Percentiles rank a stretch among this genome's conserved stretches.
Conservation (phyloP, 1,139 yeast species). For the Geotrichum phurueaensis region DNA sequence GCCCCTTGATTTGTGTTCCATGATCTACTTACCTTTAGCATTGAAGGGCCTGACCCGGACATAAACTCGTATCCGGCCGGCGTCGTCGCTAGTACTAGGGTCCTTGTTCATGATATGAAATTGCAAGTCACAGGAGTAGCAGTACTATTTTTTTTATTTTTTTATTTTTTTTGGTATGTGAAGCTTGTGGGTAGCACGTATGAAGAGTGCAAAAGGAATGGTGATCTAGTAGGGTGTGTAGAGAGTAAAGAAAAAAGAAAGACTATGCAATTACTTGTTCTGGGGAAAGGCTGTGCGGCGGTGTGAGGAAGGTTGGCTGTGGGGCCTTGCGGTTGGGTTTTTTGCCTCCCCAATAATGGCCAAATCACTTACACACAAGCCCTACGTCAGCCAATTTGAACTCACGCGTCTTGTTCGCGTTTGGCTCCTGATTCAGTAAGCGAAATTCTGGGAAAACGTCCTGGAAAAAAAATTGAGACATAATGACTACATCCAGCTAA, state of each 20-base stretch:
- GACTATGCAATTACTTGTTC: neutral
- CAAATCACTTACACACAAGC: neutral
- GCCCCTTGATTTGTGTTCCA: neutral
- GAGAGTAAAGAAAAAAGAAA: neutral
- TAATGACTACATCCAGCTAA: neutral
- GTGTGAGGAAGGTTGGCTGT: neutral
- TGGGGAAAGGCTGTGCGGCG: neutral
- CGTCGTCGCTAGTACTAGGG: neutral
- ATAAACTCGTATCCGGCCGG: slow-evolving; percentile 11
- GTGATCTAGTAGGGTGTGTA: neutral
- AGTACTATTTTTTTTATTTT: neutral
- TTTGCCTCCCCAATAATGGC: neutral
- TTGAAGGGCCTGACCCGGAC: slow-evolving; percentile 16
- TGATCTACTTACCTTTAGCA: slow-evolving; percentile 9
- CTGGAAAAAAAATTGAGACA: neutral
- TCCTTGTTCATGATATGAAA: neutral
- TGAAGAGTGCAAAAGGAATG: neutral
- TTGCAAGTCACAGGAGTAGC: neutral
- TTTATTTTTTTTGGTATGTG: neutral
- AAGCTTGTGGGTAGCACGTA: neutral
- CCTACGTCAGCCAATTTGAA: neutral
- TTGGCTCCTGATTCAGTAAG: neutral
- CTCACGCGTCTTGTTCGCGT: neutral
- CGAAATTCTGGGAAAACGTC: no score
- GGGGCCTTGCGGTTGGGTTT: neutral